Evolutionary conservation across 1,139 yeast species (phyloP).

Genomic region (Hansenula lynferdii): DNA sequence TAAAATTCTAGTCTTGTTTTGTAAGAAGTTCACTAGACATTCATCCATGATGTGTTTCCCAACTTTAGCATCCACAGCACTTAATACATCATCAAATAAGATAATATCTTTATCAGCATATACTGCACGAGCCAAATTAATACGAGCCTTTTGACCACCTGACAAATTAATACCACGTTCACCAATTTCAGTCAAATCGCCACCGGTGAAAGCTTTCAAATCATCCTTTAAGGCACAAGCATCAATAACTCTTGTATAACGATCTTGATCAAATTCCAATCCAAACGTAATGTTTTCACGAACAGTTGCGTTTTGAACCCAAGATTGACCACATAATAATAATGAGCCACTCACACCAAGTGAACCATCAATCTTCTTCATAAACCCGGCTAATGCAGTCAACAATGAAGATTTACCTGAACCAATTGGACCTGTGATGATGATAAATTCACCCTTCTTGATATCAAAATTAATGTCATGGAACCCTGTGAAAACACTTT

Average conservation of each 20-base stretch:
- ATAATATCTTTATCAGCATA: constrained; percentile 63
- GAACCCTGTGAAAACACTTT: neutral
- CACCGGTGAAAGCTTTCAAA: constrained; percentile 64
- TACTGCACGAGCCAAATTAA: constrained; percentile 73
- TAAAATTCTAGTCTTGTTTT: constrained; percentile 59
- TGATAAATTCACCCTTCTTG: constrained; percentile 34
- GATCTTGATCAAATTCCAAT: constrained; percentile 41
- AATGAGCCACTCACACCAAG: constrained; percentile 28
- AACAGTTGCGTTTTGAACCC: constrained; percentile 84
- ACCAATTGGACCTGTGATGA: constrained; percentile 40
- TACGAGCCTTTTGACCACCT: constrained; percentile 84
- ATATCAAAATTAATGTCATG: constrained; percentile 28
- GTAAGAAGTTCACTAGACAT: constrained; percentile 56
- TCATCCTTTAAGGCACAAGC: constrained; percentile 68
- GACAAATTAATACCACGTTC: constrained; percentile 87
- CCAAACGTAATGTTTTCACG: constrained; percentile 75
- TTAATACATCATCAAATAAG: constrained; percentile 74
- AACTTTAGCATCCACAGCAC: constrained; percentile 89
- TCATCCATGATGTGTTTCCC: constrained; percentile 72
- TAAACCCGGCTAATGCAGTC: constrained; percentile 39
- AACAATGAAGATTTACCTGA: constrained; percentile 39
- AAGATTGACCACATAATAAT: constrained; percentile 46
- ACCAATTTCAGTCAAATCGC: constrained; percentile 83
- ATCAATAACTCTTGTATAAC: constrained; percentile 48
- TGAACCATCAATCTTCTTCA: constrained; percentile 37